Conservation (phyloP, 805 yeast species). For the Schizosaccharomyces cryophilus region DNA sequence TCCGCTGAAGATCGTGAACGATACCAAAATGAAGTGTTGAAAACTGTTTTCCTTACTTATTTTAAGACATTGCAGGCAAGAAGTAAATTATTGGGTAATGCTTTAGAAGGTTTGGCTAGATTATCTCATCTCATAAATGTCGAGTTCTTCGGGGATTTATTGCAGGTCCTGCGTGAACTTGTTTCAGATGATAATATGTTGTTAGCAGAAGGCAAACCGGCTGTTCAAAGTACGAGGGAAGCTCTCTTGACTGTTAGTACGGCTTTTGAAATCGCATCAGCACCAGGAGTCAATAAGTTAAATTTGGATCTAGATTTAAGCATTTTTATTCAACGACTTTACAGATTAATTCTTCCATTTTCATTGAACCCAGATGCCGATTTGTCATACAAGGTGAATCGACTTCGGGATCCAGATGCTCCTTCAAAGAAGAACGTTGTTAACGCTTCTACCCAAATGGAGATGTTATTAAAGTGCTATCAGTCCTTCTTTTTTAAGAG, state of each 20-base stretch:
- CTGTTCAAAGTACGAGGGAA: conserved; percentile 20
- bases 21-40: conserved; percentile 62
- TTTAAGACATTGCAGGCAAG: conserved; percentile 48
- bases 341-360: conserved; percentile 39
- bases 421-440: conserved; percentile 24
- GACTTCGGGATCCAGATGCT: conserved; percentile 46
- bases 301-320: conserved; percentile 63
- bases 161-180: conserved; percentile 70
- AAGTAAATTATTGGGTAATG: conserved; percentile 52
- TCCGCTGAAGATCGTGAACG: conserved; percentile 70
- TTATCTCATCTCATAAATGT: conserved; percentile 83
- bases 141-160: conserved; percentile 75
- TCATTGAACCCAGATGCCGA: conserved; percentile 66
- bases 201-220: conserved; percentile 18
- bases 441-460: conserved; percentile 72
- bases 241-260: conserved; percentile 25
- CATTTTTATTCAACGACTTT: conserved; percentile 52
- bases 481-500: conserved; percentile 57
- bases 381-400: conserved; percentile 53
- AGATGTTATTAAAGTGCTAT: conserved; percentile 48
- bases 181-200: conserved; percentile 15
- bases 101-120: conserved; percentile 67
- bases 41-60: conserved; percentile 45
- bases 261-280: conserved; percentile 62
- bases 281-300: conserved; percentile 32